Conservation (phyloP, 2,329 filamentous ascomycete species). For the Colletotrichum salicis region DNA sequence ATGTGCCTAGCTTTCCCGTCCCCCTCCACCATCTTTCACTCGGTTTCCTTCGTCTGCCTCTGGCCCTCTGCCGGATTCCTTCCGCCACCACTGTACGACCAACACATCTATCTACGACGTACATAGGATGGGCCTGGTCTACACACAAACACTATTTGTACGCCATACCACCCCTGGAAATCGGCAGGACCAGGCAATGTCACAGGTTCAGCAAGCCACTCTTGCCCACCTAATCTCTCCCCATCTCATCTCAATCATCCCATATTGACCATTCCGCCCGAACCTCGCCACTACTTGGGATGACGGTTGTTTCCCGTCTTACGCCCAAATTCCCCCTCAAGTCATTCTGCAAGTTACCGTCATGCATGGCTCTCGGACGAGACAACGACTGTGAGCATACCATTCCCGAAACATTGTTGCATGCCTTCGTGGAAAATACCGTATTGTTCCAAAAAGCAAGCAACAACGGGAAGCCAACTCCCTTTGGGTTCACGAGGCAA, state of each 20-base stretch:
- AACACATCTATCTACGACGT: not conserved
- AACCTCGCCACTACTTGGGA: not conserved
- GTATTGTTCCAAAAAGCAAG: not conserved
- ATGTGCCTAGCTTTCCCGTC: not conserved
- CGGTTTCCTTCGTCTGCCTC: not conserved
- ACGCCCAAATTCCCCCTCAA: not conserved
- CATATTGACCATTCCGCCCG: not conserved
- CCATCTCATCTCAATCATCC: conserved; percentile 8
- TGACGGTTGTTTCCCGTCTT: not conserved
- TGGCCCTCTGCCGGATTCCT: not conserved
- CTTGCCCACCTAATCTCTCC: not conserved
- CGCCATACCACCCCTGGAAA: not conserved
- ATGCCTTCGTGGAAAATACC: not conserved
- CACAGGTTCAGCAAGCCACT: conserved; percentile 32
- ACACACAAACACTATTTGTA: not conserved
- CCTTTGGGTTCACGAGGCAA: not conserved
- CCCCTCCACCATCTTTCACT: not conserved
- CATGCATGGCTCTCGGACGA: not conserved
- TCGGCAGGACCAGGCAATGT: not conserved
- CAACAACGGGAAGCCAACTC: not conserved
- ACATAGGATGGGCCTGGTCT: not conserved
- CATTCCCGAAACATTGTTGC: not conserved
- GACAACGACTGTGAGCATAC: not conserved
- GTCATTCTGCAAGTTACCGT: not conserved
- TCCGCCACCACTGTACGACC: not conserved